phyloP scores from a whole-genome alignment of 2,329 filamentous ascomycete genomes.

The Botrytis squamosa region DNA sequence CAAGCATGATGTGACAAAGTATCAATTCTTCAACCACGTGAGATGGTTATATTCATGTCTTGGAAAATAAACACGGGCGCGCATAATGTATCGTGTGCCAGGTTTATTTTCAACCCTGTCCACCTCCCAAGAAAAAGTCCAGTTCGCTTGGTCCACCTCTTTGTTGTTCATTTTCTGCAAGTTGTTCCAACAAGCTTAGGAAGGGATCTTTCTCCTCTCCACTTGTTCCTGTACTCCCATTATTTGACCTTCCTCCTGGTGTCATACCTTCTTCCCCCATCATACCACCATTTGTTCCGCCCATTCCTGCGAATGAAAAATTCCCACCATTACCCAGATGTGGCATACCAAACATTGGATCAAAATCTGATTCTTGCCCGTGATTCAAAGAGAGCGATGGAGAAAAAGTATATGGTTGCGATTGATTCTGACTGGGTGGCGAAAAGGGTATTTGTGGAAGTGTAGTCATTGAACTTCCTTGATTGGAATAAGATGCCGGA shows the following conservation, averaged over 20 bases:
- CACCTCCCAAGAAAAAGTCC: conserved; percentile 66
- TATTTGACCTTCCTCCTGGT: conserved; percentile 50
- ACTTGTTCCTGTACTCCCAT: conserved; percentile 50
- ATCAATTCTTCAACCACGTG: neutral
- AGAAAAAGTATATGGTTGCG: conserved; percentile 19
- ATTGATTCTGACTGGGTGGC: conserved; percentile 29
- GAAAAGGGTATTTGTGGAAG: conserved; percentile 37
- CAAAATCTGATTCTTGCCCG: conserved; percentile 44
- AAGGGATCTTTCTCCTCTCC: conserved; percentile 78
- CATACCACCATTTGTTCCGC: conserved; percentile 46
- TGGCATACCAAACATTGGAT: conserved; percentile 59
- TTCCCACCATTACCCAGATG: conserved; percentile 52
- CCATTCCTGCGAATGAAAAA: conserved; percentile 43
- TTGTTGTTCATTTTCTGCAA: conserved; percentile 76
- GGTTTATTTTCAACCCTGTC: conserved; percentile 12
- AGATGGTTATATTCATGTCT: neutral
- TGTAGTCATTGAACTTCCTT: conserved; percentile 12
- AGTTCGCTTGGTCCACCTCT: conserved; percentile 70
- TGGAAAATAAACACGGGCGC: neutral
- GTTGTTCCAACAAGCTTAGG: conserved; percentile 72
- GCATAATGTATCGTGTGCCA: neutral
- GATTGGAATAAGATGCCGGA: conserved; percentile 3
- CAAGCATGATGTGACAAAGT: neutral
- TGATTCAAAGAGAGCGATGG: conserved; percentile 32
- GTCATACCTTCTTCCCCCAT: conserved; percentile 42